phyloP scores from a whole-genome alignment of 805 yeast species.

The Clavispora vitiphila region DNA sequence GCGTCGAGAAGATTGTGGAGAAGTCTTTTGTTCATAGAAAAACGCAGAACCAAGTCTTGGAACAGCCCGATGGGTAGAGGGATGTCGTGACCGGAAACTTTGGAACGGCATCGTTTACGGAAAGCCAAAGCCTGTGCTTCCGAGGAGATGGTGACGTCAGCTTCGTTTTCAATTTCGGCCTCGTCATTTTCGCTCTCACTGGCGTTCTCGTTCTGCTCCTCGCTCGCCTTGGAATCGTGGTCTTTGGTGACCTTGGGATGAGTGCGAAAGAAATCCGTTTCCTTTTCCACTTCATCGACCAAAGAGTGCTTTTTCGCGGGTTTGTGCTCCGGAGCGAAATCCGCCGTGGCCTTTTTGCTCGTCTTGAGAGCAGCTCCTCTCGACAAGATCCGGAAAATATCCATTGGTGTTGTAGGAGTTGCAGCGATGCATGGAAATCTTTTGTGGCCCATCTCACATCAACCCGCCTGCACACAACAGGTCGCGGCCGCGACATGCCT shows the following conservation, averaged over 20 bases:
- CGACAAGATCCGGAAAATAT: constrained; percentile 76
- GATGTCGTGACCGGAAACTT: constrained; percentile 76
- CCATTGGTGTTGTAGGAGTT: constrained; percentile 46
- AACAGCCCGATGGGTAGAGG: constrained; percentile 93
- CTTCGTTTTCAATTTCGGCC: constrained; percentile 17
- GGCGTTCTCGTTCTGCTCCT: constrained; percentile 13
- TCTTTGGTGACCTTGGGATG: constrained; percentile 22
- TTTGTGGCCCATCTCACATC: constrained; percentile 1
- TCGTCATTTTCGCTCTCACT: constrained; percentile 15
- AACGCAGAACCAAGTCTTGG: constrained; percentile 69
- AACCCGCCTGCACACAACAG: constrained; percentile 5
- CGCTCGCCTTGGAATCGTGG: constrained; percentile 12
- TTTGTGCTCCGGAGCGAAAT: constrained; percentile 31
- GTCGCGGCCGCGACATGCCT: not conserved
- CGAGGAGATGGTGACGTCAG: constrained; percentile 40
- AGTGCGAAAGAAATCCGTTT: constrained; percentile 78
- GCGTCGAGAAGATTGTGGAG: constrained; percentile 60
- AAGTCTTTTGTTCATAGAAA: constrained; percentile 54
- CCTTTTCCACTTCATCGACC: constrained; percentile 56
- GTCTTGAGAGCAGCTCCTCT: constrained; percentile 81
- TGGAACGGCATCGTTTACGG: constrained; percentile 58
- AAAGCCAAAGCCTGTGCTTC: constrained; percentile 56
- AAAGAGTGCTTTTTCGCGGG: constrained; percentile 13
- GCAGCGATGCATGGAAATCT: not conserved
- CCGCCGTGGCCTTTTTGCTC: constrained; percentile 41